Conservation (phyloP, 2,329 filamentous ascomycete species). For the Exophiala viscosa region DNA sequence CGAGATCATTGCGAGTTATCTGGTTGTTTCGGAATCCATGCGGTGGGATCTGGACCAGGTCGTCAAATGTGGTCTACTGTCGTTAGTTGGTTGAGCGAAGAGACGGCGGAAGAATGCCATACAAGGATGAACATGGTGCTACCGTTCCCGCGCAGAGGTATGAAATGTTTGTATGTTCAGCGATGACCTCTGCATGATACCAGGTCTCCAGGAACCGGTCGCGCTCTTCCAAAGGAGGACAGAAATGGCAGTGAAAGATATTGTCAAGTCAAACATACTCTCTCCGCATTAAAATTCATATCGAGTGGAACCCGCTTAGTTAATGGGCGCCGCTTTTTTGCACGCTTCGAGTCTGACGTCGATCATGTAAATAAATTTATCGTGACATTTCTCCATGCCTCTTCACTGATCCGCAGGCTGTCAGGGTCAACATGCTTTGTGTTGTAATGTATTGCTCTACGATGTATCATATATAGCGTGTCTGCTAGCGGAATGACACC, state of each 20-base stretch:
- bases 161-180: background rate
- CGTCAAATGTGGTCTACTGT: slow-evolving; percentile 79
- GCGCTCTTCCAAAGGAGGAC: too few relatives aligned
- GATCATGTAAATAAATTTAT: background rate
- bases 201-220: too few relatives aligned
- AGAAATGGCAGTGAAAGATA: too few relatives aligned
- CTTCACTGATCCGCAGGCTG: background rate
- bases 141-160: background rate
- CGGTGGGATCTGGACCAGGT: slow-evolving; percentile 88
- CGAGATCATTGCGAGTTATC: slow-evolving; percentile 73
- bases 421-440: too few relatives aligned
- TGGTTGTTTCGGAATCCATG: slow-evolving; percentile 66
- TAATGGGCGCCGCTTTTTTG: background rate
- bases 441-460: too few relatives aligned
- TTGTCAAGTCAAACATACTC: too few relatives aligned
- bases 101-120: slow-evolving; percentile 4
- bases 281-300: background rate
- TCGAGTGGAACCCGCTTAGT: background rate
- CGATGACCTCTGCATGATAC: slow-evolving; percentile 6
- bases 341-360: background rate
- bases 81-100: slow-evolving; percentile 1
- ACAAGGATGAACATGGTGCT: slow-evolving; percentile 31
- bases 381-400: background rate
- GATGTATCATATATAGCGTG: too few relatives aligned
- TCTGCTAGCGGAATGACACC: too few relatives aligned